A percentile compares a stretch with the other conserved stretches of the same genome.
Conservation (phyloP, 2,329 filamentous ascomycete species). For the Hymenoscyphus albidus region DNA sequence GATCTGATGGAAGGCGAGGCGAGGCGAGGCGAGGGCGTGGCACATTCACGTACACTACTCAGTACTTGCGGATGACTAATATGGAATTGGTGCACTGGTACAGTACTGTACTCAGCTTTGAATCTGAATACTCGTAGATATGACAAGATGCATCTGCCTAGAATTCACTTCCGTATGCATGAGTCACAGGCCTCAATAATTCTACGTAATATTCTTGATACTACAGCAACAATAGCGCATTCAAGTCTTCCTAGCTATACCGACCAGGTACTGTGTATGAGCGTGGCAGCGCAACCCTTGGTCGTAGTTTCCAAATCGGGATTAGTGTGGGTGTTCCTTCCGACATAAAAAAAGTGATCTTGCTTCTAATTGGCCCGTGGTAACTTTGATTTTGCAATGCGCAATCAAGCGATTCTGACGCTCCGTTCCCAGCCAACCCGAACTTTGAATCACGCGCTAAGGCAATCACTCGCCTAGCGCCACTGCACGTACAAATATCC, state of each 20-base stretch:
- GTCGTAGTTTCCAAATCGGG: neutral
- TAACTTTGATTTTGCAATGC: constrained; percentile 13
- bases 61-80: no score
- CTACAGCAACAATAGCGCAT: neutral
- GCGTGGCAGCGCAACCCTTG: no score
- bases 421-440: constrained; percentile 6
- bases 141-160: neutral
- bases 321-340: constrained; percentile 4
- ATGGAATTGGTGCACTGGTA: no score
- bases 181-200: neutral
- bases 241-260: neutral
- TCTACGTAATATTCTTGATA: neutral
- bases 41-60: neutral
- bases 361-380: constrained; percentile 21
- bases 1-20: neutral
- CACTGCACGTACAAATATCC: constrained; percentile 32
- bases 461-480: constrained; percentile 29
- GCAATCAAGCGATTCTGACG: constrained; percentile 5
- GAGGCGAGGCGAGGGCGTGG: no score
- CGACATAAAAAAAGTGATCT: constrained; percentile 6
- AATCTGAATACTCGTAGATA: neutral
- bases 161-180: neutral
- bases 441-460: constrained; percentile 20
- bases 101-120: neutral
- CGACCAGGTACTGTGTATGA: no score